phyloP scores from a whole-genome alignment of 495 filamentous ascomycete species.

The Rostrohypoxylon terebratum region DNA sequence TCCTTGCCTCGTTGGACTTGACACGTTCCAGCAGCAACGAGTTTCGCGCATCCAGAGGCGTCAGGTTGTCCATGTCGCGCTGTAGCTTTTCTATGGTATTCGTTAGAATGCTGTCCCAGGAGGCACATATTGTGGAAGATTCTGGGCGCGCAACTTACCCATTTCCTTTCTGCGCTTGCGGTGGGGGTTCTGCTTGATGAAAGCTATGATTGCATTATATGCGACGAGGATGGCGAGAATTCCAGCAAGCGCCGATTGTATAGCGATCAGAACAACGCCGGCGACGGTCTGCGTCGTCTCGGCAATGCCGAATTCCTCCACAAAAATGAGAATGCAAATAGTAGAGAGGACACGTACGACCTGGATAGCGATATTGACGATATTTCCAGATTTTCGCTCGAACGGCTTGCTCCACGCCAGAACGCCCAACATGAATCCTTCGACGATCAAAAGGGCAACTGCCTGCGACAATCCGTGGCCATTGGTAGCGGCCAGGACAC shows the following conservation, averaged over 20 bases:
- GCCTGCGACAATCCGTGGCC: conserved; percentile 88
- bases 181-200: conserved; percentile 90
- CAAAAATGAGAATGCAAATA: conserved; percentile 90
- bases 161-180: conserved; percentile 84
- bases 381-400: conserved; percentile 83
- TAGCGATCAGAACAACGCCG: conserved; percentile 87
- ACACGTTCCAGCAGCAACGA: conserved; percentile 74
- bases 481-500: conserved; percentile 85
- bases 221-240: conserved; percentile 89
- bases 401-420: conserved; percentile 89
- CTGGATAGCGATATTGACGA: conserved; percentile 95
- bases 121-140: background rate
- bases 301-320: conserved; percentile 88
- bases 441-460: conserved; percentile 81
- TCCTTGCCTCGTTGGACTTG: conserved; percentile 42
- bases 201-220: conserved; percentile 86
- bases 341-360: conserved; percentile 94
- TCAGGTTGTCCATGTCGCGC: conserved; percentile 86
- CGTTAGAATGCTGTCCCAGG: conserved; percentile 42
- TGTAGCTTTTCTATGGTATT: conserved; percentile 76
- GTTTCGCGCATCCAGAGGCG: conserved; percentile 89
- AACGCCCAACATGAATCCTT: conserved; percentile 74
- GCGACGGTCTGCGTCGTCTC: conserved; percentile 95
- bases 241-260: conserved; percentile 87
- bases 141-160: conserved; percentile 65